phyloP scores from a whole-genome alignment of 75 land plant species.

The Chamaecyparis obtusa region DNA sequence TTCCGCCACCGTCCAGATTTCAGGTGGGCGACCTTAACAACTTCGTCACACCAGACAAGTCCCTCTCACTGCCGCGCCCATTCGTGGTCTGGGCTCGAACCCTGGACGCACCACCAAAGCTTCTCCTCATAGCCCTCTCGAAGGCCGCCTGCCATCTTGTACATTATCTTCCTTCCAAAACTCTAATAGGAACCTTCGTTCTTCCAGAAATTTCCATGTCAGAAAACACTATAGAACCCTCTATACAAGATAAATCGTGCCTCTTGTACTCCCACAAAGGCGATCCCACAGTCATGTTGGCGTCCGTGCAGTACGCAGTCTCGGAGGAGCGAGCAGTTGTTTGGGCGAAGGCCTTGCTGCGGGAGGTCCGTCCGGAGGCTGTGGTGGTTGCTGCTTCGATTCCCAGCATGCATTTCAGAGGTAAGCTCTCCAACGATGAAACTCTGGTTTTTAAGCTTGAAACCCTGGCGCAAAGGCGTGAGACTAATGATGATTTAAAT shows the following conservation, averaged over 20 bases:
- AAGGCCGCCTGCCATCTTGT: constrained; percentile 53
- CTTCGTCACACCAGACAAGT: constrained; percentile 47
- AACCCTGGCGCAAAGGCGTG: constrained; percentile 42
- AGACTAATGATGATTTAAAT: constrained; percentile 10
- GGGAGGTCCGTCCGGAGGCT: constrained; percentile 51
- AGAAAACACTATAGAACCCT: constrained; percentile 35
- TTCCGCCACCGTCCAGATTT: constrained; percentile 94
- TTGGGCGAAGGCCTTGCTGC: constrained; percentile 64
- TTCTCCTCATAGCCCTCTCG: constrained; percentile 73
- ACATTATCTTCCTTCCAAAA: constrained; percentile 54
- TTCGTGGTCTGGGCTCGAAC: constrained; percentile 28
- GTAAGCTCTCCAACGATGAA: constrained; percentile 75
- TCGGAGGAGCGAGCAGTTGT: constrained; percentile 55
- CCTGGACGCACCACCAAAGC: constrained; percentile 35
- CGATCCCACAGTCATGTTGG: constrained; percentile 22
- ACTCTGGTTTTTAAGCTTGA: constrained; percentile 67
- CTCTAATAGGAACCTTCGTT: constrained; percentile 66
- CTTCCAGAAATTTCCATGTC: constrained; percentile 67
- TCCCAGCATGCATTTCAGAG: constrained; percentile 63
- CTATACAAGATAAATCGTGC: constrained; percentile 28
- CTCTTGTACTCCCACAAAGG: constrained; percentile 47
- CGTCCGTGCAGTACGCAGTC: constrained; percentile 47
- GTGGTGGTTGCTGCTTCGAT: constrained; percentile 59
- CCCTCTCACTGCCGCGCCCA: constrained; percentile 48
- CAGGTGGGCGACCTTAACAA: constrained; percentile 82